Base-by-base conservation (phyloP, 495 filamentous ascomycete species). In the Bacidia rubella region DNA sequence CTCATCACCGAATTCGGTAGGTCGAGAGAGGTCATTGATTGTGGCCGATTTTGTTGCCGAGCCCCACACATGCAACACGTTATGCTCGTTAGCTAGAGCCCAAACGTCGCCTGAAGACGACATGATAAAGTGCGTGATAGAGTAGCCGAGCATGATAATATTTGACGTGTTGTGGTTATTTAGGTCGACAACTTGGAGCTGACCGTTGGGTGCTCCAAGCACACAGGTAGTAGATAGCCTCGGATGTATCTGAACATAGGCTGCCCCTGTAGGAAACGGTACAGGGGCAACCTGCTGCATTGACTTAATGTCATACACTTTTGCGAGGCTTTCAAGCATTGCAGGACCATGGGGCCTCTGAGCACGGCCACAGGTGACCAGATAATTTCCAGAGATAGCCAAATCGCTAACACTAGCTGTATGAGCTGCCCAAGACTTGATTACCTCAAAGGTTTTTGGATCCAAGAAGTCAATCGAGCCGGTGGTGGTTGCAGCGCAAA, bases 311-410 rank as follows among this genome's bases (percentile, higher is more conserved):
- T 96, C 89, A 59, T 87, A 99, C 15, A 96, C 87, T 55, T 94
- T 95, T 49, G 94, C 88, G 45, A 95, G 76, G 1, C 86, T 83
- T 61, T 97, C 92, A 1, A 92, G 81, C 63, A 88, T 86, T 41
- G 71, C 71, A 10, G 73, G 67, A 3, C 75, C 77, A 23, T 79
- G 65, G 32, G 77, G 78, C 57, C 87, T 80, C 17, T 82, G 72
- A 1, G 89, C 90, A 63, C 86, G 92, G n/a, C 92, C 92, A 65
- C 92, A 99, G 22, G 90, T 96, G 19, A 96, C 81, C 25, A 97
- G 76, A 55, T 87, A 87, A 61, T 95, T 88, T 56, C 86, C 83
- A 51, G 88, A 83, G 5, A 87, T 87, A 68, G 97, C 90, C 85
- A 99, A 95, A 62, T 96, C 89, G 62, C 86, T 90, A 57, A 97